Percentiles rank a stretch among this genome's conserved stretches.
Evolutionary conservation across 192 early-diverging fungal species (phyloP).

Genomic region (Umbelopsis sp.): DNA sequence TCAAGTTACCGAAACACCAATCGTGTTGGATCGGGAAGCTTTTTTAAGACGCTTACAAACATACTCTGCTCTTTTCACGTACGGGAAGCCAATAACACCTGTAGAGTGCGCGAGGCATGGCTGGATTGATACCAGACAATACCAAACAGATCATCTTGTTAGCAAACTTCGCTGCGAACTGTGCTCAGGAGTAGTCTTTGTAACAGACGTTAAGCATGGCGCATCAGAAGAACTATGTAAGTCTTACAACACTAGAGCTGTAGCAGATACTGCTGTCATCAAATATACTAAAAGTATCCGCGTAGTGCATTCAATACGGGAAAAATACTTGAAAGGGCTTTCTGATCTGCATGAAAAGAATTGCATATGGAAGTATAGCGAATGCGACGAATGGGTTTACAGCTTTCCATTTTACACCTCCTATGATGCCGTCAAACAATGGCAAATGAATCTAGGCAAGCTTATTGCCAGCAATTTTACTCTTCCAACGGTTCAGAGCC

Average conservation of each 20-base stretch:
- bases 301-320: neutral
- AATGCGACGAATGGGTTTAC: constrained; percentile 16
- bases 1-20: neutral
- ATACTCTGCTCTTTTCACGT: constrained; percentile 12
- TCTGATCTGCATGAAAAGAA: constrained; percentile 13
- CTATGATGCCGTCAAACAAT: constrained; percentile 9
- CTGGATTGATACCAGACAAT: constrained; percentile 3
- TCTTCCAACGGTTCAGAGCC: neutral
- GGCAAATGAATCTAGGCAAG: neutral
- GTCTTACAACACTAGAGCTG: neutral
- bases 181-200: neutral
- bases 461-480: neutral
- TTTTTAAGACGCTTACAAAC: constrained; percentile 8
- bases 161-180: constrained; percentile 11
- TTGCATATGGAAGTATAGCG: constrained; percentile 19
- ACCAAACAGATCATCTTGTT: neutral
- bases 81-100: constrained; percentile 8
- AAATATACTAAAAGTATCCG: neutral
- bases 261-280: neutral
- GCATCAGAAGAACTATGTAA: constrained; percentile 7
- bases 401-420: constrained; percentile 10
- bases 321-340: constrained; percentile 14
- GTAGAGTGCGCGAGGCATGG: constrained; percentile 11
- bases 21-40: constrained; percentile 9
- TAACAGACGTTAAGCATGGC: constrained; percentile 5